phyloP scores from a whole-genome alignment of 140 eudicot species.

The Flaveria floridana region DNA sequence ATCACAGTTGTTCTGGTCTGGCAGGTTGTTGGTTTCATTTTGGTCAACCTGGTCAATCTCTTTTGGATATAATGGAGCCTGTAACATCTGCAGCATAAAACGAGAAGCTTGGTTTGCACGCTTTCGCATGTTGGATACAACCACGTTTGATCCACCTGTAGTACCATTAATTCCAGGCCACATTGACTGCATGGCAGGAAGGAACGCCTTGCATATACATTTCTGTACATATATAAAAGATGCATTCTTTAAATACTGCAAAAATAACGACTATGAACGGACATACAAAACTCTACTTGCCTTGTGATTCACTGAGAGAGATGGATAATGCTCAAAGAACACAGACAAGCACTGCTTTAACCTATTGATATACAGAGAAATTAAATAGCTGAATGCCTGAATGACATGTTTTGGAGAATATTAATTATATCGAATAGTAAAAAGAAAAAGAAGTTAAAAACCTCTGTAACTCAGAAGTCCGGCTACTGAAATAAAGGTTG shows the following conservation, averaged over 20 bases:
- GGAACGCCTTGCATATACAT: slow-evolving; percentile 69
- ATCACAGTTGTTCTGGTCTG: slow-evolving; percentile 46
- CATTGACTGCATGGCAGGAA: slow-evolving; percentile 75
- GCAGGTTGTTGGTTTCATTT: slow-evolving; percentile 23
- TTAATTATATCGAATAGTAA: not conserved
- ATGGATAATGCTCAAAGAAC: slow-evolving; percentile 93
- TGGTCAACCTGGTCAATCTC: slow-evolving; percentile 44
- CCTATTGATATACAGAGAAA: slow-evolving; percentile 40
- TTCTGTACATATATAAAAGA: slow-evolving; percentile 45
- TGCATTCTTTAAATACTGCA: not conserved
- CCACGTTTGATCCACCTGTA: slow-evolving; percentile 46
- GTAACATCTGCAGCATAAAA: slow-evolving; percentile 96
- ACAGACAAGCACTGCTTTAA: slow-evolving; percentile 91
- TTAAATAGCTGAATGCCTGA: not conserved
- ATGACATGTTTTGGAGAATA: not conserved
- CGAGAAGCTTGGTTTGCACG: slow-evolving; percentile 94
- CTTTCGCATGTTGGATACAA: slow-evolving; percentile 79
- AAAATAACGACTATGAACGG: not conserved
- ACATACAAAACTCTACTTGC: slow-evolving; percentile 39
- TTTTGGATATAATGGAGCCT: slow-evolving; percentile 61
- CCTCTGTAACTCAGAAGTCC: slow-evolving; percentile 59
- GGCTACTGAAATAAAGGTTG: slow-evolving; percentile 60
- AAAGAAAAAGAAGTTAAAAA: slow-evolving; percentile 5
- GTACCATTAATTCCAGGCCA: slow-evolving; percentile 96
- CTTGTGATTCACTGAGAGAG: slow-evolving; percentile 86